These are phyloP conservation scores for Mycena filopes DNA, from an alignment of 768 basidiomycete species.

Conservation along the genomic window DNA sequence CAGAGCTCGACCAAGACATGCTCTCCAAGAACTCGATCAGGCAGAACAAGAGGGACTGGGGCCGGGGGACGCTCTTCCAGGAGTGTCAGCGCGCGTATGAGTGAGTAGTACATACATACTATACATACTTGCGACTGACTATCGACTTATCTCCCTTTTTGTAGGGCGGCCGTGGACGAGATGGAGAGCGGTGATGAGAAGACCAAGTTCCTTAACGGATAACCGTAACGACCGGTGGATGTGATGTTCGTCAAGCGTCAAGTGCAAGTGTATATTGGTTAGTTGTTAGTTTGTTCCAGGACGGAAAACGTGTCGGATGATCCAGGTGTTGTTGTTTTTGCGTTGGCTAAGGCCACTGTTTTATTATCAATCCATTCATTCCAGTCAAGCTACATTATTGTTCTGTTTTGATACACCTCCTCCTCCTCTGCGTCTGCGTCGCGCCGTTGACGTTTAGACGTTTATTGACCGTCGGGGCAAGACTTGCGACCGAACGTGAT, in stretches of 20 bases:
- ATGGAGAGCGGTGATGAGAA: slow-evolving; percentile 35
- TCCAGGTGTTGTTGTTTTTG: too few species aligned
- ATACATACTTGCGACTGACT: too few species aligned
- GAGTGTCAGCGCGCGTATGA: slow-evolving; percentile 24
- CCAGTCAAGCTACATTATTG: too few species aligned
- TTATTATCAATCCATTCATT: too few species aligned
- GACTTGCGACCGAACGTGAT: slow-evolving; percentile 40
- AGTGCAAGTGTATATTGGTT: not conserved
- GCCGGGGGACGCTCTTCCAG: slow-evolving; percentile 51
- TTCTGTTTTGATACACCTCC: too few species aligned
- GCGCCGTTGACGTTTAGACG: too few species aligned
- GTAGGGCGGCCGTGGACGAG: slow-evolving; percentile 29
- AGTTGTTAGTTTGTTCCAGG: not conserved
- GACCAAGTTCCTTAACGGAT: slow-evolving; percentile 12
- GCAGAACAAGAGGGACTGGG: slow-evolving; percentile 55
- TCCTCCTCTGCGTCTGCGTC: too few species aligned
- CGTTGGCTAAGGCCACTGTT: too few species aligned
- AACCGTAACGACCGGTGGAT: not conserved
- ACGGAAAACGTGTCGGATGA: too few species aligned
- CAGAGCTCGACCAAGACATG: slow-evolving; percentile 75
- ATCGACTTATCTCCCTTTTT: too few species aligned
- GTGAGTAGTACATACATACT: slow-evolving; percentile 10
- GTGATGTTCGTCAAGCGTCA: too few species aligned
- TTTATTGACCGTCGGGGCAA: slow-evolving; percentile 13
- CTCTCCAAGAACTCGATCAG: slow-evolving; percentile 59